Percentiles rank a stretch among this genome's conserved stretches.
Conservation (phyloP, 768 basidiomycete species). For the Brasilioporus rufonigricans region DNA sequence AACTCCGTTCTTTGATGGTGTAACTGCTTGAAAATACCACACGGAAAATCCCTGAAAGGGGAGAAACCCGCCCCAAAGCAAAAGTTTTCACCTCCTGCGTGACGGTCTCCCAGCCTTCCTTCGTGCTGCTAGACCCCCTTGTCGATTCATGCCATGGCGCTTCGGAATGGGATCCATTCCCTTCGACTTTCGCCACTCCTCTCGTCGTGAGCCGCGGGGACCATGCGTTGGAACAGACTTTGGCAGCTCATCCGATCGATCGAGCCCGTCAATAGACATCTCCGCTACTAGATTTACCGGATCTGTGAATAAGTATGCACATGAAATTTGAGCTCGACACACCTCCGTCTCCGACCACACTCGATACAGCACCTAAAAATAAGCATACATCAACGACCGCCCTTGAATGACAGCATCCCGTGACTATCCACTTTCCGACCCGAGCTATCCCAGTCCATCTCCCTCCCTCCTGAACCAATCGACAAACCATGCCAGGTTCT, state of each 20-base stretch:
- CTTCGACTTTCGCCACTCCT: conserved; percentile 81
- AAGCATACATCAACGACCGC: conserved; percentile 14
- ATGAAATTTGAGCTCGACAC: conserved; percentile 4
- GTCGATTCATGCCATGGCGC: conserved; percentile 59
- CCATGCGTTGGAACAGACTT: conserved; percentile 77
- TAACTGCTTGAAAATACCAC: neutral
- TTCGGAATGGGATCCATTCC: conserved; percentile 57
- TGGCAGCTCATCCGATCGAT: conserved; percentile 25
- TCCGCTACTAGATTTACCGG: conserved; percentile 33
- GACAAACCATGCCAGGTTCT: conserved; percentile 36
- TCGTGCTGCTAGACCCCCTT: conserved; percentile 57
- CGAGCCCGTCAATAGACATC: conserved; percentile 51
- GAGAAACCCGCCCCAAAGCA: neutral
- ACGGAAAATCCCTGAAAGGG: neutral
- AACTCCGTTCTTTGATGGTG: neutral
- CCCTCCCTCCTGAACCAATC: neutral
- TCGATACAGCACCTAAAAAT: conserved; percentile 19
- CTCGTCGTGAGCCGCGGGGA: conserved; percentile 69
- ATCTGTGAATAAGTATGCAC: conserved; percentile 6
- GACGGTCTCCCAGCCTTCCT: conserved; percentile 70
- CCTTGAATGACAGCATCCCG: neutral
- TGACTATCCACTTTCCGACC: neutral
- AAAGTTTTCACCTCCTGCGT: conserved; percentile 58
- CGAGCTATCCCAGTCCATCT: neutral
- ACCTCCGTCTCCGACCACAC: conserved; percentile 19